These are phyloP conservation scores for Monosiga brevicollis DNA, from an alignment of 78 protist species.

Conservation along the genomic window DNA sequence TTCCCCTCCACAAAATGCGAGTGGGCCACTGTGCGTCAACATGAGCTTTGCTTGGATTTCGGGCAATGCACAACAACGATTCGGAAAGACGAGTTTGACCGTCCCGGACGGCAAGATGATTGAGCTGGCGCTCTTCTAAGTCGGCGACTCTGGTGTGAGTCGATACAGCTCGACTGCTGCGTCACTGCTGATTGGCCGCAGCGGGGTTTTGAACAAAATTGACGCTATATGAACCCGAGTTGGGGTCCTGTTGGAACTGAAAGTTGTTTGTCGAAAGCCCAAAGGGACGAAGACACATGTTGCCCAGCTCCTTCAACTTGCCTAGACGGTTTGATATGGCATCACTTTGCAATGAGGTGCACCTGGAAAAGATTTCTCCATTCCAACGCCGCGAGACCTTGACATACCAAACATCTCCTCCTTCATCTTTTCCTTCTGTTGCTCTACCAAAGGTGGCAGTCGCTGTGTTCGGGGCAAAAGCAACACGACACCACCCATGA, in stretches of 20 bases:
- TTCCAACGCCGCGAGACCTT: no score
- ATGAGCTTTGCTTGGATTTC: background rate
- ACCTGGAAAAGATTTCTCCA: no score
- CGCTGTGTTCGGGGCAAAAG: no score
- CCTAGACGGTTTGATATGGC: no score
- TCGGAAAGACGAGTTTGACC: no score
- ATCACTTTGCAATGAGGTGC: no score
- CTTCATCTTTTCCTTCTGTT: background rate
- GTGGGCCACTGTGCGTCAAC: background rate
- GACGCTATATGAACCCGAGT: slow-evolving; percentile 63
- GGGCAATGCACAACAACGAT: background rate
- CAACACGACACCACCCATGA: no score
- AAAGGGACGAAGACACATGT: slow-evolving; percentile 67
- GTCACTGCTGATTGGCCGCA: background rate
- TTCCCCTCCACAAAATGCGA: no score
- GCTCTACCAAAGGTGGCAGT: background rate
- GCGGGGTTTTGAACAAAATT: slow-evolving; percentile 19
- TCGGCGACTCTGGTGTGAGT: background rate
- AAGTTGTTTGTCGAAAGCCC: slow-evolving; percentile 81
- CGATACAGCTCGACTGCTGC: background rate
- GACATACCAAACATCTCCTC: slow-evolving; percentile 6
- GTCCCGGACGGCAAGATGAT: no score
- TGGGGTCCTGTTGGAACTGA: slow-evolving; percentile 72
- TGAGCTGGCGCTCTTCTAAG: background rate
- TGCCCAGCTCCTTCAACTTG: slow-evolving; percentile 83